Base-by-base conservation (phyloP, 108 stramenopile genomes). In the Parietichytrium sp. region DNA sequence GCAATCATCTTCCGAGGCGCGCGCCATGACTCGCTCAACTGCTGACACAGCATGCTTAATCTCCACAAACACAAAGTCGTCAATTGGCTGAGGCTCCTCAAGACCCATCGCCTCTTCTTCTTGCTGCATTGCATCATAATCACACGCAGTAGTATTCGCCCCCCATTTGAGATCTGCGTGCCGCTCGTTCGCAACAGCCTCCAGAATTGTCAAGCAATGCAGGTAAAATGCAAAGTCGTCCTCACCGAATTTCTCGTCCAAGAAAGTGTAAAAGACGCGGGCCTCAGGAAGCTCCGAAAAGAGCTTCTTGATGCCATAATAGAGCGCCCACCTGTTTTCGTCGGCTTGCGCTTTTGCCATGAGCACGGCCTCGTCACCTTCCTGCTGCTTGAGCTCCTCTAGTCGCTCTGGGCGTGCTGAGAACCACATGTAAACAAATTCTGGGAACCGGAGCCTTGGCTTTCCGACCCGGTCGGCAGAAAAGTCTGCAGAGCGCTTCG, bases 321-420 rank as follows among this genome's bases (percentile, higher is more conserved):
- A 92, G 48, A 92, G 84, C 16, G 86, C 91, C 92, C 92, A 92
- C 31, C 91, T 83, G 77, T 90, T 88, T 18, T 91, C 90, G 80
- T 78, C 78, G 10, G 78, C 78, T 8, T 78, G 48, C n/a, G 78
- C 47, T 7, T 78, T 78, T 26, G 47, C 78, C 45, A 48, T 16
- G 16, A 78, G 48, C 0, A 78, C 78, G 45, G 78, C 47, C 25
- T 78, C 78, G 4, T 78, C 25, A 18, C 47, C 78, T 25, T 47
- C 78, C 1, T 25, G 49, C 4, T 45, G 49, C 45, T 78, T 29
- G 18, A 78, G 48, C 15, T 49, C 42, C 29, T 47, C 50, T 38
- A 82, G 47, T 3, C 25, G 29, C 8, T 82, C 78, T 13, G 36
- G 29, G 3, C 53, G 54, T 1, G 88, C 85, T 55, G 83, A 83